phyloP scores from a whole-genome alignment of 73 alveolate species.

The Uronychia setigera region DNA sequence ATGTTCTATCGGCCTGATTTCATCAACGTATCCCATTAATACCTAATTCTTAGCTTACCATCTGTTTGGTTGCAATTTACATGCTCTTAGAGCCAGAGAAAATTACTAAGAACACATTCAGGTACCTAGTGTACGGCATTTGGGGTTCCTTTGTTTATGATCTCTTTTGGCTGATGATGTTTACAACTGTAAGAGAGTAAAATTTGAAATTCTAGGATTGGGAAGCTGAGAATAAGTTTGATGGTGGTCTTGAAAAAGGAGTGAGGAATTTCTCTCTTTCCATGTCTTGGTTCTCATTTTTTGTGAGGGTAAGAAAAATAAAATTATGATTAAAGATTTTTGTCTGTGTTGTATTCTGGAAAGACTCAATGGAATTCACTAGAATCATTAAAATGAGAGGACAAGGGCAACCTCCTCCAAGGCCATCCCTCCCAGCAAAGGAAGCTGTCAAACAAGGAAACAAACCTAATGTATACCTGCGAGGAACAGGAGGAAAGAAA shows the following conservation, averaged over 20 bases:
- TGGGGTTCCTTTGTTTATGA: conserved; percentile 19
- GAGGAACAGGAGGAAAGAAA: neutral
- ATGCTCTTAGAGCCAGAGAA: conserved; percentile 34
- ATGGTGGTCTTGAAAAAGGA: conserved; percentile 40
- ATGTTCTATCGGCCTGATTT: conserved; percentile 41
- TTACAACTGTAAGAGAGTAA: neutral
- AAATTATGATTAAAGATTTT: conserved; percentile 15
- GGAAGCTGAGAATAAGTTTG: conserved; percentile 26
- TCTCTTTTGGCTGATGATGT: conserved; percentile 23
- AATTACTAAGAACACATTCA: conserved; percentile 40
- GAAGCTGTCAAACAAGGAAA: neutral
- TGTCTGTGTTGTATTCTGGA: conserved; percentile 45
- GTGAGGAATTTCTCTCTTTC: conserved; percentile 28
- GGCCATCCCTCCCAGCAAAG: neutral
- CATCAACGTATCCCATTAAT: conserved; percentile 15
- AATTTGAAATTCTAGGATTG: conserved; percentile 9
- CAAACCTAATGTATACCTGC: neutral
- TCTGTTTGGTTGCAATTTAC: conserved; percentile 38
- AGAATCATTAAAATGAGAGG: conserved; percentile 17
- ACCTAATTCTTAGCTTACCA: conserved; percentile 10
- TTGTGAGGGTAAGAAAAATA: conserved; percentile 34
- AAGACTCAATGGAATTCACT: conserved; percentile 46
- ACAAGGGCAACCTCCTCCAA: neutral
- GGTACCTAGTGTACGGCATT: conserved; percentile 38
- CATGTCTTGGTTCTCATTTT: conserved; percentile 34